phyloP scores from a whole-genome alignment of 2,329 filamentous ascomycete genomes.

The Fusarium sp. region DNA sequence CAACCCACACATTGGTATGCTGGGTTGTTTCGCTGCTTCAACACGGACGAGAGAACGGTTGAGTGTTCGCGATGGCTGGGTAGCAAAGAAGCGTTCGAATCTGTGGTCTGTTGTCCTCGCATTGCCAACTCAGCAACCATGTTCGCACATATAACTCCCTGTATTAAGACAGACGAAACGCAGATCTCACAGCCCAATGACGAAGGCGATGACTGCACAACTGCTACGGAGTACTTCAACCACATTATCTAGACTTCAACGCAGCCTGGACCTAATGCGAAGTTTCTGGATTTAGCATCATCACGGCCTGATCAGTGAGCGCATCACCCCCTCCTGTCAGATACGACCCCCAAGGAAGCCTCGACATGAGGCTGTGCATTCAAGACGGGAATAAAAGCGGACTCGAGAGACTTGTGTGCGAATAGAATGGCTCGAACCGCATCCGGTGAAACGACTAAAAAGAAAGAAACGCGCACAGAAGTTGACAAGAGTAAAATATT shows the following conservation, averaged over 20 bases:
- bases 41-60: slow-evolving; percentile 10
- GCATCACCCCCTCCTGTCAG: slow-evolving; percentile 22
- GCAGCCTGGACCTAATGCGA: neutral
- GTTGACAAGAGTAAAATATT: slow-evolving; percentile 5
- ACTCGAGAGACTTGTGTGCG: neutral
- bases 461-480: slow-evolving; percentile 22
- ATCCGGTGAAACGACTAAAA: slow-evolving; percentile 28
- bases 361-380: slow-evolving; percentile 26
- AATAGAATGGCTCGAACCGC: neutral
- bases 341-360: slow-evolving; percentile 8
- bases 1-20: slow-evolving; percentile 18
- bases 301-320: slow-evolving; percentile 1
- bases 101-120: slow-evolving; percentile 10
- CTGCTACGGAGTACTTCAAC: neutral
- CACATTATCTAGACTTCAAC: neutral
- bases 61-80: neutral
- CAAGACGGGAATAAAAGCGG: slow-evolving; percentile 21
- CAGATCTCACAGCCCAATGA: slow-evolving; percentile 17
- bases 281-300: slow-evolving; percentile 4
- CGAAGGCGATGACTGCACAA: slow-evolving; percentile 5
- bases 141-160: slow-evolving; percentile 31
- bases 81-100: neutral
- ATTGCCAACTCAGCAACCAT: slow-evolving; percentile 36
- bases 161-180: slow-evolving; percentile 22
- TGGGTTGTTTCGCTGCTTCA: slow-evolving; percentile 11